Evolutionary conservation across 148 eudicot species (phyloP).

Genomic region (Spergularia marina): DNA sequence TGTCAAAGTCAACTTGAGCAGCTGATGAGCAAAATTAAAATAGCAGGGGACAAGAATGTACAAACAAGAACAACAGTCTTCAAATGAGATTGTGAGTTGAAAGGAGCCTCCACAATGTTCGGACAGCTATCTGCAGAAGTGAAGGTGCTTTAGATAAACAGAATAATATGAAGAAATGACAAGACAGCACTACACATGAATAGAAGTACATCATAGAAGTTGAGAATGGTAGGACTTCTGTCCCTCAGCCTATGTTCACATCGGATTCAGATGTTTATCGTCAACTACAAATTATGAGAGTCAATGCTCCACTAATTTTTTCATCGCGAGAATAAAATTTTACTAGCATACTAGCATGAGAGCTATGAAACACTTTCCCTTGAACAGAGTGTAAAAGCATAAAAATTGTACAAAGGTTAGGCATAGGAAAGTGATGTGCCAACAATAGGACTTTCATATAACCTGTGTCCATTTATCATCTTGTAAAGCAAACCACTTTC

Average conservation of each 20-base stretch:
- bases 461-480: neutral
- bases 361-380: neutral
- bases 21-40: constrained; percentile 1
- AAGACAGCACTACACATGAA: neutral
- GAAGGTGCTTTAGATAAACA: neutral
- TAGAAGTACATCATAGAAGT: neutral
- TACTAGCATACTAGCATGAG: neutral
- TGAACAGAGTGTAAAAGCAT: neutral
- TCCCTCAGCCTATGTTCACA: neutral
- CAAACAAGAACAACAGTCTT: constrained; percentile 95
- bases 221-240: neutral
- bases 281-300: neutral
- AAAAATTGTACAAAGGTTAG: neutral
- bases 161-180: neutral
- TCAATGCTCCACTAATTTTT: neutral
- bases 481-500: too few species aligned
- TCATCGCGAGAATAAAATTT: too few species aligned
- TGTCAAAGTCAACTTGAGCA: neutral
- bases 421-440: constrained; percentile 1
- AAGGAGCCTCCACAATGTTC: constrained; percentile 44
- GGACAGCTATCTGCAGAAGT: constrained; percentile 37
- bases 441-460: constrained; percentile 1
- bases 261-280: neutral
- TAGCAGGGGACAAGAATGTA: constrained; percentile 55
- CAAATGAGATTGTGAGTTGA: constrained; percentile 35